Conservation (phyloP, 805 yeast species). For the Saccharomycopsis malanga region DNA sequence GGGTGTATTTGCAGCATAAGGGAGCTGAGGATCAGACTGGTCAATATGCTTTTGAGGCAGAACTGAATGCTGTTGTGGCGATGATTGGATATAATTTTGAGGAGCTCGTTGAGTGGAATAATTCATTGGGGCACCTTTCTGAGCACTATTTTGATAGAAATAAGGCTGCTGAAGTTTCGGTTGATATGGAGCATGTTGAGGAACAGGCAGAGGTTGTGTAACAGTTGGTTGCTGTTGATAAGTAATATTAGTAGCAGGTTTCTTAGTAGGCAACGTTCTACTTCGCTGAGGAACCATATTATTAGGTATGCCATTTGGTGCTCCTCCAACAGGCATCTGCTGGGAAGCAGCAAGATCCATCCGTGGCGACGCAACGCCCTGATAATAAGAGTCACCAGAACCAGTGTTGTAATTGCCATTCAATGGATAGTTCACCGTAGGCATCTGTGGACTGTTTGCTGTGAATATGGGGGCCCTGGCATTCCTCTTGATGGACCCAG, state of each 20-base stretch:
- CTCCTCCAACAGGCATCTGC: constrained; percentile 1
- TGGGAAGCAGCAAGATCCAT: constrained; percentile 1
- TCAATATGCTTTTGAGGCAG: neutral
- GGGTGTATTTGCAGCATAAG: neutral
- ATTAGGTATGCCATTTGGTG: neutral
- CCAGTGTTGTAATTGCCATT: neutral
- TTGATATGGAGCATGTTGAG: neutral
- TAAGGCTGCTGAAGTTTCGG: constrained; percentile 6
- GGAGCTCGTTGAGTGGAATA: too few relatives aligned
- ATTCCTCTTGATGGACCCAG: constrained; percentile 5
- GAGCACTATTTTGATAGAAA: neutral
- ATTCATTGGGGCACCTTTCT: neutral
- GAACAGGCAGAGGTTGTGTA: constrained; percentile 2
- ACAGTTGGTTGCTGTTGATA: constrained; percentile 1
- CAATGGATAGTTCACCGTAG: neutral
- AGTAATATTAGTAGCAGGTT: neutral
- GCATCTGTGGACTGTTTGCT: constrained; percentile 2
- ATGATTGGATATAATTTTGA: neutral
- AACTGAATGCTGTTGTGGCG: neutral
- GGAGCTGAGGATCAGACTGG: neutral
- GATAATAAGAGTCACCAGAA: neutral
- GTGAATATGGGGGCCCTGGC: constrained; percentile 3
- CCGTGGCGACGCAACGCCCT: too few relatives aligned
- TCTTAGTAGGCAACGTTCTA: constrained; percentile 13
- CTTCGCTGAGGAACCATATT: constrained; percentile 1